These are phyloP conservation scores for Colletotrichum sp. DNA, from an alignment of 2,329 filamentous ascomycete genomes.

Conservation along the genomic window DNA sequence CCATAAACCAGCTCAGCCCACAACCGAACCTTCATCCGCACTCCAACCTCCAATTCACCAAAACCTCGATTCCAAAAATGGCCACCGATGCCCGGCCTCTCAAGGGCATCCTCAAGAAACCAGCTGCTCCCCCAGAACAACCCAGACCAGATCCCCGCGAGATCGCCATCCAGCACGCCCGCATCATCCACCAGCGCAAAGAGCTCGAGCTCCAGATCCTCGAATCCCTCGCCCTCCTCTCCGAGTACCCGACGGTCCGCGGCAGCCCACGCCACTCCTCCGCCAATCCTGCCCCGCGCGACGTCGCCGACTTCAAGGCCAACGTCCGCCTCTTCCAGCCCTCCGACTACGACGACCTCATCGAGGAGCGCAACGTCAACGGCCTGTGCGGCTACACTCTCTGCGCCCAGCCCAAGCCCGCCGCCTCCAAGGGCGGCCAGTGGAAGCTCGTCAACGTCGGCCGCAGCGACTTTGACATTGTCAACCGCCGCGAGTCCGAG, in stretches of 20 bases:
- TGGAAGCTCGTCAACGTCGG: conserved; percentile 68
- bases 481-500: conserved; percentile 74
- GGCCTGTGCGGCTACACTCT: conserved; percentile 83
- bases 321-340: conserved; percentile 80
- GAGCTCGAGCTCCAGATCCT: conserved; percentile 77
- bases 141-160: conserved; percentile 53
- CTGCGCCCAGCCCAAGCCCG: conserved; percentile 69
- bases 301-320: conserved; percentile 68
- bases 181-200: conserved; percentile 82
- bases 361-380: conserved; percentile 87
- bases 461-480: conserved; percentile 66
- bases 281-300: conserved; percentile 56
- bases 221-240: conserved; percentile 72
- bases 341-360: conserved; percentile 85
- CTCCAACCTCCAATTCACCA: not conserved
- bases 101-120: conserved; percentile 68
- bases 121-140: conserved; percentile 39
- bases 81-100: conserved; percentile 40
- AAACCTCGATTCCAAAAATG: conserved; percentile 39
- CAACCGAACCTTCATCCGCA: not conserved
- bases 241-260: conserved; percentile 57
- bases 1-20: not conserved
- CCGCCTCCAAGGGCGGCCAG: conserved; percentile 61
- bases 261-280: conserved; percentile 39
- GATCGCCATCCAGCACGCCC: conserved; percentile 82